phyloP scores from a whole-genome alignment of 371 early-diverging fungal species.

The Mortierella sp. region DNA sequence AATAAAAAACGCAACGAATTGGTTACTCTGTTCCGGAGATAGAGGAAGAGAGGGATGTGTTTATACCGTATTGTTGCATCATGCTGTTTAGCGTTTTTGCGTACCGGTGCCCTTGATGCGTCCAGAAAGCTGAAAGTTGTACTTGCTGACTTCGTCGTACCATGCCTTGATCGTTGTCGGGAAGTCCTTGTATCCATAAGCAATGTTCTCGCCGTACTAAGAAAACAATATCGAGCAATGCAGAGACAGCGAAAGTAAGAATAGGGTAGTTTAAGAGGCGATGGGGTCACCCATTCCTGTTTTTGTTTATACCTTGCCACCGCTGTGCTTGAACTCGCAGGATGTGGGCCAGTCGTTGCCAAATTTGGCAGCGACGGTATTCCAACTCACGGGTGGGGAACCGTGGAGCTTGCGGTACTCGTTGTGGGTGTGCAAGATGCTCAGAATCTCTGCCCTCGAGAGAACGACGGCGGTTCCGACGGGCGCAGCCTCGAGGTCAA shows the following conservation, averaged over 20 bases:
- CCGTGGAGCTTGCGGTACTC: slow-evolving; percentile 61
- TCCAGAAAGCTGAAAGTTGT: slow-evolving; percentile 61
- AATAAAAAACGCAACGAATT: too few species aligned
- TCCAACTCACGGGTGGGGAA: slow-evolving; percentile 63
- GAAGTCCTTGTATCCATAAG: slow-evolving; percentile 58
- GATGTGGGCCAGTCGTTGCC: slow-evolving; percentile 64
- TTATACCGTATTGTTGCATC: not conserved
- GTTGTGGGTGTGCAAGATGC: slow-evolving; percentile 61
- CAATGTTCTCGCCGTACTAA: slow-evolving; percentile 66
- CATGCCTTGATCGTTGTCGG: slow-evolving; percentile 54
- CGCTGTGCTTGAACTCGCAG: slow-evolving; percentile 62
- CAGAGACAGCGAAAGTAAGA: not conserved
- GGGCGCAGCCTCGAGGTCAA: not conserved
- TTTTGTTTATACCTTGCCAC: slow-evolving; percentile 21
- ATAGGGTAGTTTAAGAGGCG: not conserved
- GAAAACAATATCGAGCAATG: not conserved
- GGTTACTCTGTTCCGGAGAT: not conserved
- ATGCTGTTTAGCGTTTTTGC: not conserved
- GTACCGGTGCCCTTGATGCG: slow-evolving; percentile 26
- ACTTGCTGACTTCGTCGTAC: slow-evolving; percentile 62
- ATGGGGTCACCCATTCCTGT: too few species aligned
- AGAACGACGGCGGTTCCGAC: not conserved
- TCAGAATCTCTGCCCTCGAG: not conserved
- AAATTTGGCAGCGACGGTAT: slow-evolving; percentile 56
- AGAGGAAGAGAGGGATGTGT: not conserved